Conservation (phyloP, 129 eudicot species). For the Smallanthus sonchifolius region DNA sequence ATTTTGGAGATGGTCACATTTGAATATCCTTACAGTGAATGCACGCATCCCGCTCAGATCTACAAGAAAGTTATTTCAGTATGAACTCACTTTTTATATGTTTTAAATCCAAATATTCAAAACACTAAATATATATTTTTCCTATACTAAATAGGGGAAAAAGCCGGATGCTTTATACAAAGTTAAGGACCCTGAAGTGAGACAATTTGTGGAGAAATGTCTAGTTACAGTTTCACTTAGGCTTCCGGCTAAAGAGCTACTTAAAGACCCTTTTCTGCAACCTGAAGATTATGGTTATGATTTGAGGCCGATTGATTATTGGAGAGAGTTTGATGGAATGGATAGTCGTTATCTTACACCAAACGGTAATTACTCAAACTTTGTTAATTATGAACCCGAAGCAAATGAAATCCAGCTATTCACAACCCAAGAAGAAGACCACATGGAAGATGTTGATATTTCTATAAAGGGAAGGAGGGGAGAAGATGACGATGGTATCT, state of each 20-base stretch:
- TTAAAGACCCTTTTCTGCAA: constrained; percentile 81
- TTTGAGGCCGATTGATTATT: constrained; percentile 39
- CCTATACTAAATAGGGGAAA: constrained; percentile 50
- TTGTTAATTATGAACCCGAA: constrained; percentile 45
- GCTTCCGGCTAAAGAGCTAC: constrained; percentile 76
- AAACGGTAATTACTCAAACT: constrained; percentile 31
- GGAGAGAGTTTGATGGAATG: constrained; percentile 48
- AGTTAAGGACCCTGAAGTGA: constrained; percentile 74
- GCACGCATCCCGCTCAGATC: constrained; percentile 90
- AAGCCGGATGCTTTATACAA: constrained; percentile 78
- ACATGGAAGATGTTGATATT: constrained; percentile 44
- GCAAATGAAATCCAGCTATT: constrained; percentile 50
- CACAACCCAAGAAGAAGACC: constrained; percentile 43
- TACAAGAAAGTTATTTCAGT: constrained; percentile 97
- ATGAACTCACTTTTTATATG: constrained; percentile 17
- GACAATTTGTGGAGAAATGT: constrained; percentile 82
- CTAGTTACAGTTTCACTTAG: constrained; percentile 71
- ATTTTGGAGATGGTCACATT: constrained; percentile 94
- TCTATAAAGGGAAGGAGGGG: constrained; percentile 65
- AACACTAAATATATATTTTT: background rate
- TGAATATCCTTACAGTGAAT: constrained; percentile 93
- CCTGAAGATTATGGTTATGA: constrained; percentile 52
- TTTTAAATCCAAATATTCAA: background rate
- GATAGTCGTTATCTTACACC: constrained; percentile 21
- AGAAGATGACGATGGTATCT: constrained; percentile 64